These are phyloP conservation scores for Pseudogymnoascus sp. DNA, from an alignment of 2,329 filamentous ascomycete species.

Conservation along the genomic window DNA sequence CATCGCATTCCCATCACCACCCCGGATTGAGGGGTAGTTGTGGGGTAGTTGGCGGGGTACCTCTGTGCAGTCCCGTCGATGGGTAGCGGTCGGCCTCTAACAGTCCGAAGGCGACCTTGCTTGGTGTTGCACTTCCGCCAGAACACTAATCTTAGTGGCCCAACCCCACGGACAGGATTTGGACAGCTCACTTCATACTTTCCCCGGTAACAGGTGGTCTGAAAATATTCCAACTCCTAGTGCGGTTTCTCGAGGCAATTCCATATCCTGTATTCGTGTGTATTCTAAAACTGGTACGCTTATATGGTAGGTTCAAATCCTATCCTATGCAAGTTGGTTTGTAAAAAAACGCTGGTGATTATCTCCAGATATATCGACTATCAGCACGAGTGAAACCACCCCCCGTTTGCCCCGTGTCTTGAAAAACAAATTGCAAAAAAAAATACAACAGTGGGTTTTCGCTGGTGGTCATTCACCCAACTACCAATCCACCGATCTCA, in stretches of 20 bases:
- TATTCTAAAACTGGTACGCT: too few species aligned
- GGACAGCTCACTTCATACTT: not conserved
- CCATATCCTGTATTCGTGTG: too few species aligned
- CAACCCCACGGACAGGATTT: not conserved
- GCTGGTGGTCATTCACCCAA: constrained; percentile 8
- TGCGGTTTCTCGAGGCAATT: not conserved
- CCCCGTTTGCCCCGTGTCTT: too few species aligned
- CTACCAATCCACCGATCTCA: constrained; percentile 18
- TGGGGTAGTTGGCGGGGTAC: not conserved
- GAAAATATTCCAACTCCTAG: not conserved
- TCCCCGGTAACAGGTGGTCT: not conserved
- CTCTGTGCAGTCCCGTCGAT: not conserved
- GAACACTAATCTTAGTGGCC: not conserved
- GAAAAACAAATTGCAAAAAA: constrained; percentile 23
- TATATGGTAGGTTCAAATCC: too few species aligned
- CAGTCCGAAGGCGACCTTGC: not conserved
- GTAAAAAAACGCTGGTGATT: too few species aligned
- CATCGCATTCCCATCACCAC: not conserved
- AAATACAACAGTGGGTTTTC: not conserved
- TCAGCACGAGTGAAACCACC: too few species aligned
- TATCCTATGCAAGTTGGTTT: too few species aligned
- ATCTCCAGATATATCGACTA: too few species aligned
- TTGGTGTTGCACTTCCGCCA: not conserved
- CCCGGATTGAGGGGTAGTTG: not conserved
- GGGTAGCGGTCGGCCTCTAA: not conserved